These are phyloP conservation scores for Kwoniella botswanensis DNA, from an alignment of 768 basidiomycete genomes.

Conservation along the genomic window DNA sequence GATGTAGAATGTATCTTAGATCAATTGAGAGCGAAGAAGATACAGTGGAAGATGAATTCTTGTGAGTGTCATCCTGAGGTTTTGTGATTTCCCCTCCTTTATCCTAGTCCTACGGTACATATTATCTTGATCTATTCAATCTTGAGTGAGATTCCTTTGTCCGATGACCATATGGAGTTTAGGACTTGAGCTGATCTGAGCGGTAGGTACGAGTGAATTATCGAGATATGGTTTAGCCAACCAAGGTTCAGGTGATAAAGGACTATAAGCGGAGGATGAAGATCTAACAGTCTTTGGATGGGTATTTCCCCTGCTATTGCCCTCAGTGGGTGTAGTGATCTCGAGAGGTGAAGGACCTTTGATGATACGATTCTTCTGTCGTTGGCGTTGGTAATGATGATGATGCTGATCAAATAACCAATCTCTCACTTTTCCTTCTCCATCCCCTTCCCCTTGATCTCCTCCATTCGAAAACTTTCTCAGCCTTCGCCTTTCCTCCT, in stretches of 20 bases:
- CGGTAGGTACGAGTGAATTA: no score
- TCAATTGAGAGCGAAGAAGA: no score
- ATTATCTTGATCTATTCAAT: no score
- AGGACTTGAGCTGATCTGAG: no score
- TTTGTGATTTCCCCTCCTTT: no score
- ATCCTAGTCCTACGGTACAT: no score
- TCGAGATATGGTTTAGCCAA: background rate
- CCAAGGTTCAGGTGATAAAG: background rate
- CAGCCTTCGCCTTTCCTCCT: background rate
- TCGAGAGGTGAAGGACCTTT: background rate
- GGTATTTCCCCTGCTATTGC: background rate
- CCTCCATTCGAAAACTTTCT: background rate
- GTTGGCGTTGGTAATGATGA: background rate
- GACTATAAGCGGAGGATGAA: background rate
- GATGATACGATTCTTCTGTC: background rate
- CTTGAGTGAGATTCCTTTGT: no score
- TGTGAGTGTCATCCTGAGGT: no score
- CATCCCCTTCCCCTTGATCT: background rate
- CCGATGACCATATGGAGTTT: no score
- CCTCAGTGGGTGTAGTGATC: background rate
- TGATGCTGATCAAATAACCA: background rate
- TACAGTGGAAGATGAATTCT: no score
- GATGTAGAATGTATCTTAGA: no score
- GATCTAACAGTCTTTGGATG: background rate
- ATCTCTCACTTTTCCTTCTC: background rate